Evolutionary conservation across 768 basidiomycete species (phyloP).

Genomic region (Asterophora lycoperdoides): DNA sequence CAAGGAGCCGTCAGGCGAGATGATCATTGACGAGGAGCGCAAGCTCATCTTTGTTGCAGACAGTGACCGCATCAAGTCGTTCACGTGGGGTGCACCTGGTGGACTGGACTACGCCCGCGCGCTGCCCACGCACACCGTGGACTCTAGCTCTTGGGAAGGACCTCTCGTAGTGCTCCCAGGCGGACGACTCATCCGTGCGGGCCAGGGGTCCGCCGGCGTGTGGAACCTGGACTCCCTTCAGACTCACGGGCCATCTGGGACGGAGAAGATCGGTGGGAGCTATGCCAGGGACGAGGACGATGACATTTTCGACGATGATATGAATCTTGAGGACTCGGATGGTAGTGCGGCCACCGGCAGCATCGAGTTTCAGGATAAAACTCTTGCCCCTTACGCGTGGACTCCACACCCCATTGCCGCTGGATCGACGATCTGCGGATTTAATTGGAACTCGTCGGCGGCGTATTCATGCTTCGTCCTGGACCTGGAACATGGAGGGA

Average conservation of each 20-base stretch:
- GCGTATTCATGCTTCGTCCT: no score
- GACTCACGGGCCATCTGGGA: conserved; percentile 22
- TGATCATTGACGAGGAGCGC: no score
- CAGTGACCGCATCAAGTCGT: no score
- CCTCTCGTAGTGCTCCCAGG: conserved; percentile 22
- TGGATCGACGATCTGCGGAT: no score
- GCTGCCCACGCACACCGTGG: conserved; percentile 11
- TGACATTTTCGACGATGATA: background rate
- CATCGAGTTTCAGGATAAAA: background rate
- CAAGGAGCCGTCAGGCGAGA: no score
- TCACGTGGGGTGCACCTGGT: no score
- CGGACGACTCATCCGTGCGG: conserved; percentile 29
- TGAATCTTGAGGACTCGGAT: background rate
- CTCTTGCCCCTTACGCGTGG: background rate
- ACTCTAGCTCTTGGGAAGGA: conserved; percentile 12
- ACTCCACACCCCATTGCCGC: no score
- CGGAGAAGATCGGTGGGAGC: background rate
- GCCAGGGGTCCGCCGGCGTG: conserved; percentile 27
- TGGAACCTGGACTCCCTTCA: conserved; percentile 33
- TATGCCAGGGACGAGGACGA: background rate
- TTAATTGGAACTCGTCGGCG: no score
- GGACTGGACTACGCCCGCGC: no score
- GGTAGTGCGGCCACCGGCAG: background rate
- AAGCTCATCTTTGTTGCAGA: no score
- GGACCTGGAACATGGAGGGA: no score